A percentile compares a stretch with the other conserved stretches of the same genome.
These are phyloP conservation scores for Clarireedia homoeocarpa DNA, from an alignment of 2,329 filamentous ascomycete species.

Conservation along the genomic window DNA sequence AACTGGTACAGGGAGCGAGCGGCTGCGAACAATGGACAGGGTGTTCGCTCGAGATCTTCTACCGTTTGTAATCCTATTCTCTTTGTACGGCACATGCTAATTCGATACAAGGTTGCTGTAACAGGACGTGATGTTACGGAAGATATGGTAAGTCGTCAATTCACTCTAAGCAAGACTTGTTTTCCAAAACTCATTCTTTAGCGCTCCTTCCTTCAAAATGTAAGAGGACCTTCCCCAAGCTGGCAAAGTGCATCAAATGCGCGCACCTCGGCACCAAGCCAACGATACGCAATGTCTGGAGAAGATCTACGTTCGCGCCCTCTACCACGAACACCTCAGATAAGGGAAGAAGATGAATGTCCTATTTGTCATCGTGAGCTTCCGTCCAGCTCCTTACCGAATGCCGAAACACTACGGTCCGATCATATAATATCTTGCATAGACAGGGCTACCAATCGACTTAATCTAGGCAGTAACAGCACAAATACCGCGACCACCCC, in stretches of 20 bases:
- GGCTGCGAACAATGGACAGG: not conserved
- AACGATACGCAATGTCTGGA: conserved; percentile 8
- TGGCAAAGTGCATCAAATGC: not conserved
- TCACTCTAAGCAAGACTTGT: not conserved
- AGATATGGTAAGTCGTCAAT: conserved; percentile 7
- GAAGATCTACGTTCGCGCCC: conserved; percentile 9
- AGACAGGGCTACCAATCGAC: conserved; percentile 11
- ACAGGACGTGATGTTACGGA: conserved; percentile 2
- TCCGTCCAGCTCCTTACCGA: conserved; percentile 46
- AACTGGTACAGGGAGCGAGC: conserved; percentile 7
- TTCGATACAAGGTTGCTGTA: not conserved
- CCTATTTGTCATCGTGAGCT: conserved; percentile 69
- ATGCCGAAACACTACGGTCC: conserved; percentile 48
- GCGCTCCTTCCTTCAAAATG: conserved; percentile 4
- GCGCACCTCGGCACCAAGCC: not conserved
- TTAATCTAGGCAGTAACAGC: conserved; percentile 6
- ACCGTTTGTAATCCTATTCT: not conserved
- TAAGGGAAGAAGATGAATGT: conserved; percentile 70
- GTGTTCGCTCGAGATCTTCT: conserved; percentile 5
- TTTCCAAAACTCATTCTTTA: not conserved
- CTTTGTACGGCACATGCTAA: not conserved
- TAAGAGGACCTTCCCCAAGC: not conserved
- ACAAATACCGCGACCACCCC: conserved; percentile 6
- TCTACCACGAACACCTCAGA: conserved; percentile 31
- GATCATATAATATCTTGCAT: conserved; percentile 53